These are phyloP conservation scores for Fusarium tupiense DNA, from an alignment of 2,329 filamentous ascomycete species.

Conservation along the genomic window DNA sequence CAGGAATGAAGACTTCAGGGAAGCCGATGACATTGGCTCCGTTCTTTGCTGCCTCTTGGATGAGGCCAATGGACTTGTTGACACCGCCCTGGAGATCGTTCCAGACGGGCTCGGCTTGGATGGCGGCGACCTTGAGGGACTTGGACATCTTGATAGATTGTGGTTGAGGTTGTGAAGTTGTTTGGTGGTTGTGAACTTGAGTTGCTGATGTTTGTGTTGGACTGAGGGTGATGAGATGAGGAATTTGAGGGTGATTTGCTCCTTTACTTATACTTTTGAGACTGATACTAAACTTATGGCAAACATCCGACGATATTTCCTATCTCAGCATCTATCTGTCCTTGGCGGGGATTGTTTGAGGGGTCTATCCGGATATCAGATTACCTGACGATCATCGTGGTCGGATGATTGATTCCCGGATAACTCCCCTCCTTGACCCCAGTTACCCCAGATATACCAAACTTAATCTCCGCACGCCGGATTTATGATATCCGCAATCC, in stretches of 20 bases:
- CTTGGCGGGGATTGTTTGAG: not conserved
- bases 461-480: not conserved
- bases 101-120: conserved; percentile 43
- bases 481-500: not conserved
- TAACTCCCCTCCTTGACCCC: not conserved
- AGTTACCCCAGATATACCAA: not conserved
- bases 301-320: not conserved
- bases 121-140: conserved; percentile 39
- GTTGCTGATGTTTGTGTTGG: not conserved
- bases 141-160: conserved; percentile 1
- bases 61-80: conserved; percentile 48
- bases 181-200: not conserved
- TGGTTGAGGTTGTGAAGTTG: not conserved
- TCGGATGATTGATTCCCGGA: not conserved
- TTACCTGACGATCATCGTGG: not conserved
- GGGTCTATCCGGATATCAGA: not conserved
- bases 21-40: conserved; percentile 52
- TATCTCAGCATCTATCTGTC: not conserved
- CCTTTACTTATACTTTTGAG: not conserved
- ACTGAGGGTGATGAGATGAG: not conserved
- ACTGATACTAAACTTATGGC: accelerated
- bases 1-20: conserved; percentile 57
- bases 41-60: conserved; percentile 44
- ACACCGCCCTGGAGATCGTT: conserved; percentile 47
- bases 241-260: not conserved